Base-by-base conservation (phyloP, 1,284 basidiomycete species). In the Entoloma clypeatum region DNA sequence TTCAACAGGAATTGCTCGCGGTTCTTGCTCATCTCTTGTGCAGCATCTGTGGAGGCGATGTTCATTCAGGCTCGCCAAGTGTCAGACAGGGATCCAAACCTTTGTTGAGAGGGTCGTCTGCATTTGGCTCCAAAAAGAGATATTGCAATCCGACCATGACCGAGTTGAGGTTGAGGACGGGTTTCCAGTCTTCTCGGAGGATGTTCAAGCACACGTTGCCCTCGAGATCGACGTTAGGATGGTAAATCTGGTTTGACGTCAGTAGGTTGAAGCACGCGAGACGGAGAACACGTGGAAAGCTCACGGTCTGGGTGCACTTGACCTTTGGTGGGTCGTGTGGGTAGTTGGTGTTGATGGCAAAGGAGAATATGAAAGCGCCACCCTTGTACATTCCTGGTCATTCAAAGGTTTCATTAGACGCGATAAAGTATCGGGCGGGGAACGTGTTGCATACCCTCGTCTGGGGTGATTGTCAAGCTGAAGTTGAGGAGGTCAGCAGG, bases 321-420 rank as follows among this genome's bases (percentile, higher is more conserved):
- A 99, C 96, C 67, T 97, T 99, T 55, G 96, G 96, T 43, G 95
- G 92, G 56, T 99, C 95, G 64, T 99, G 96, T 31, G 96, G 96
- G 67, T 99, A 99, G 68, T 96, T 98, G 62, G 83, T 84, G 70
- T 92, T 96, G 77, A 99, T 97, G 47, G 77, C 78, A 65, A 99
- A 94, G 21, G 88, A 92, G 71, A 99, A 99, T 44, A 75, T 68
- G 74, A 98, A 99, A 14, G 82, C 72, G 52, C 93, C 96, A 55
- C 89, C 89, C 69, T 92, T 88, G 78, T 99, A 99, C 87, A 99
- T 95, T 57, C 96, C 95, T 98, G 52, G 13, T 36, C 30, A 18
- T 36, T 7, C 39, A 22, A 36, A n/a, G 41, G 25, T 24, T 30
- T 41, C 14, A 30, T 27, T 45, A 18, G 50, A 45, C 40, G 36